Conservation (phyloP, 441 rosid genomes). For the Metrosideros polymorpha region DNA sequence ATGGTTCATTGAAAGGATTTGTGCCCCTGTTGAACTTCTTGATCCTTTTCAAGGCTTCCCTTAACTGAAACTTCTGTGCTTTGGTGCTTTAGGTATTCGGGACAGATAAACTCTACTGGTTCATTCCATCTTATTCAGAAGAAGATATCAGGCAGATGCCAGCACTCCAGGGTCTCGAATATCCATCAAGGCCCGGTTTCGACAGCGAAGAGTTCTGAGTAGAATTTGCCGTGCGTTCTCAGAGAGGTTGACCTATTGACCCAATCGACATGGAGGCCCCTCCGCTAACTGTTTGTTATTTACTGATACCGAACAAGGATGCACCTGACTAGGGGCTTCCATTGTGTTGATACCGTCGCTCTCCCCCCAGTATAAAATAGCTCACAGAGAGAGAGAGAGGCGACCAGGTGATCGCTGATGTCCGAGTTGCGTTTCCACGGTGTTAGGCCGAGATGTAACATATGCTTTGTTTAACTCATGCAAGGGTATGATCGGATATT, state of each 20-base stretch:
- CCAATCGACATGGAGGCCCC: conserved; percentile 6
- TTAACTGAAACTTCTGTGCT: background rate
- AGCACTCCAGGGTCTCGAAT: conserved; percentile 73
- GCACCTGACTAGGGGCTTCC: conserved; percentile 4
- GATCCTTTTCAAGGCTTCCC: background rate
- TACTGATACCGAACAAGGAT: background rate
- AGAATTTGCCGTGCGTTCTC: background rate
- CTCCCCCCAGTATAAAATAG: conserved; percentile 8
- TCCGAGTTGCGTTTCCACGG: background rate
- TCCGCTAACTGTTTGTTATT: background rate
- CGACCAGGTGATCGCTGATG: background rate
- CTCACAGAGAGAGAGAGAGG: background rate
- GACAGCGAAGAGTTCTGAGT: conserved; percentile 55
- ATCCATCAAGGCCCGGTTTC: conserved; percentile 65
- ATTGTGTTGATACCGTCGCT: conserved; percentile 5
- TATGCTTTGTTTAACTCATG: background rate
- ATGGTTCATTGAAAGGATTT: background rate
- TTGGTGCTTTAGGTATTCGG: conserved; percentile 51
- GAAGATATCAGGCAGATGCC: conserved; percentile 71
- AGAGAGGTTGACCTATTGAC: conserved; percentile 17
- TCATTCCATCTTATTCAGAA: conserved; percentile 65
- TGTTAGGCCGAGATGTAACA: background rate
- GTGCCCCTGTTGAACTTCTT: background rate
- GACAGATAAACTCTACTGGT: conserved; percentile 56
- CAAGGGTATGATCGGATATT: background rate